These are phyloP conservation scores for Allomyces macrogynus DNA, from an alignment of 192 early-diverging fungal genomes.

Conservation along the genomic window DNA sequence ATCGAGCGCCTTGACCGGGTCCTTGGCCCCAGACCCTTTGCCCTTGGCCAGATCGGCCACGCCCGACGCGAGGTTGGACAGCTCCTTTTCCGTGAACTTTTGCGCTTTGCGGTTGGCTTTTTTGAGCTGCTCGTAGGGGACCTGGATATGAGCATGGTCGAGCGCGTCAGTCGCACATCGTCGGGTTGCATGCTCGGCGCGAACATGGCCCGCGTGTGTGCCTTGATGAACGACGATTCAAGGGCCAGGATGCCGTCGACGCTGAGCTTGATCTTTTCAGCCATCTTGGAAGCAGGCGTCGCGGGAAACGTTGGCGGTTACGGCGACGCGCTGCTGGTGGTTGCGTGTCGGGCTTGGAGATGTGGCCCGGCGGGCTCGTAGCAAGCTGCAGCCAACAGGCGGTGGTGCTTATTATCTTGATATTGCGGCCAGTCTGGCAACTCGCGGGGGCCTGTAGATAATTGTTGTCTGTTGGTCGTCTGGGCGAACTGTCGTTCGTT, in stretches of 20 bases:
- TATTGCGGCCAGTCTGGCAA: too few relatives aligned
- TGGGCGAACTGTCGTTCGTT: too few relatives aligned
- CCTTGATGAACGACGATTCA: constrained; percentile 89
- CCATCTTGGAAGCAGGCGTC: not conserved
- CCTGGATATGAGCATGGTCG: constrained; percentile 18
- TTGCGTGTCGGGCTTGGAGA: too few relatives aligned
- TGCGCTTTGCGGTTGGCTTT: constrained; percentile 46
- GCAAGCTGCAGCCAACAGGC: too few relatives aligned
- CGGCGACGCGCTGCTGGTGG: too few relatives aligned
- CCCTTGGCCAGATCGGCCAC: constrained; percentile 26
- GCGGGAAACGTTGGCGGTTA: too few relatives aligned
- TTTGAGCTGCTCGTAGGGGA: constrained; percentile 72
- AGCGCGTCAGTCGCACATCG: not conserved
- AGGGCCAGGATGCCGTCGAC: constrained; percentile 65
- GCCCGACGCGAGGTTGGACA: constrained; percentile 19
- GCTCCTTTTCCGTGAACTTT: constrained; percentile 69
- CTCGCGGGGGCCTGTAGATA: too few relatives aligned
- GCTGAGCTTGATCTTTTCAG: constrained; percentile 43
- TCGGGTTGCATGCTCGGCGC: not conserved
- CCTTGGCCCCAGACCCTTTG: constrained; percentile 15
- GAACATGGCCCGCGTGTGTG: constrained; percentile 9
- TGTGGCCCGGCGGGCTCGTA: too few relatives aligned
- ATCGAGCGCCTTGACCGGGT: constrained; percentile 37
- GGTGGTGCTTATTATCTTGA: too few relatives aligned
- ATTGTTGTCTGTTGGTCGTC: too few relatives aligned